Conservation (phyloP, 2,329 filamentous ascomycete species). For the Penicillium sp. region DNA sequence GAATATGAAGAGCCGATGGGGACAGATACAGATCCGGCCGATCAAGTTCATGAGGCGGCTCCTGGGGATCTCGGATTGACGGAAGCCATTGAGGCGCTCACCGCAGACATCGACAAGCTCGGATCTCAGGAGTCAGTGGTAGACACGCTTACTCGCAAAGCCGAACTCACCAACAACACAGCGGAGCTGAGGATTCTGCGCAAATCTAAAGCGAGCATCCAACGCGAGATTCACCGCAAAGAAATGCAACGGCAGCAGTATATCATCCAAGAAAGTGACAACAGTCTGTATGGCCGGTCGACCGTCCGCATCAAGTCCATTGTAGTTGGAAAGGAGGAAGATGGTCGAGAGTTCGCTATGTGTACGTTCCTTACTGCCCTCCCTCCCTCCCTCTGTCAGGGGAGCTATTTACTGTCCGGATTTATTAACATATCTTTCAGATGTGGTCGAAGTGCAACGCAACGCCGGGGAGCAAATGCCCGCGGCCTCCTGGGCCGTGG, state of each 20-base stretch:
- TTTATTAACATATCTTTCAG: too few relatives aligned
- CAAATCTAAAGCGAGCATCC: conserved; percentile 87
- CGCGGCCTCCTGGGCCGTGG: conserved; percentile 85
- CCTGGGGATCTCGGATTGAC: conserved; percentile 87
- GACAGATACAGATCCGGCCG: conserved; percentile 56
- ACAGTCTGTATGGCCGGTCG: conserved; percentile 86
- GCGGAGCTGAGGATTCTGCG: conserved; percentile 83
- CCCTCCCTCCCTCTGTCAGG: too few relatives aligned
- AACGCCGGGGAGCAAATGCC: conserved; percentile 92
- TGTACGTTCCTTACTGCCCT: too few relatives aligned
- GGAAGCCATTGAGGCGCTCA: conserved; percentile 83
- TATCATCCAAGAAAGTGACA: conserved; percentile 93
- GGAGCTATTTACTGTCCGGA: conserved; percentile 23
- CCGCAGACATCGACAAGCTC: conserved; percentile 80
- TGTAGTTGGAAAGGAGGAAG: conserved; percentile 87
- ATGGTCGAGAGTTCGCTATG: conserved; percentile 84
- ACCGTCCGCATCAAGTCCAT: conserved; percentile 84
- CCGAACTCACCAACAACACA: conserved; percentile 92
- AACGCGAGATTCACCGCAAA: conserved; percentile 84
- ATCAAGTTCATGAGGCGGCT: conserved; percentile 85
- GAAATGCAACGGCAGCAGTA: conserved; percentile 96
- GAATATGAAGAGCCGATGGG: conserved; percentile 65
- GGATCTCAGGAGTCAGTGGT: conserved; percentile 81
- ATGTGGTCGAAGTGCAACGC: conserved; percentile 82
- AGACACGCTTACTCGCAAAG: conserved; percentile 86